Percentiles rank a stretch among this genome's conserved stretches.
Evolutionary conservation across 2,329 filamentous ascomycete genomes (phyloP).

Genomic region (Myriosclerotinia scirpicola): DNA sequence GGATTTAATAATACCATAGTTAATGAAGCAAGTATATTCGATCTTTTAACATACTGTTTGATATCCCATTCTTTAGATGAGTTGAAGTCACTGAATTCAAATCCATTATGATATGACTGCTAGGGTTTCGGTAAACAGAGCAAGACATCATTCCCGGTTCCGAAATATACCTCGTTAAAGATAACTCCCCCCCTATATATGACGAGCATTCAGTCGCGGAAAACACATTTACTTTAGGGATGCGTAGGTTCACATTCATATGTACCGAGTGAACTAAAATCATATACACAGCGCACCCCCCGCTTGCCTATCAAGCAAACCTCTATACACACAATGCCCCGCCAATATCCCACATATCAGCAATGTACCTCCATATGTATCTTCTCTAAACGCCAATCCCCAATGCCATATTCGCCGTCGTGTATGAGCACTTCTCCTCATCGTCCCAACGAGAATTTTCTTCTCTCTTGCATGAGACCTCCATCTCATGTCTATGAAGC

Average conservation of each 20-base stretch:
- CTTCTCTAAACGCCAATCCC: slow-evolving; percentile 11
- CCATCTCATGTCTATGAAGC: background rate
- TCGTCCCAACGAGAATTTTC: background rate
- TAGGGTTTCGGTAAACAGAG: background rate
- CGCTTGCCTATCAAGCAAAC: slow-evolving; percentile 1
- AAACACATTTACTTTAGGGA: background rate
- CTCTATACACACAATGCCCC: background rate
- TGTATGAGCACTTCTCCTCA: too few relatives aligned
- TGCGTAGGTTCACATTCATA: slow-evolving; percentile 4
- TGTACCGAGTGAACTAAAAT: background rate
- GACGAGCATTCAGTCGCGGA: background rate
- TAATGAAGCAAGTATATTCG: slow-evolving; percentile 1
- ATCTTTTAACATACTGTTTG: background rate
- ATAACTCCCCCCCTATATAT: background rate
- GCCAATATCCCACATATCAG: background rate
- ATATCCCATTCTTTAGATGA: background rate
- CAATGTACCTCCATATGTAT: background rate
- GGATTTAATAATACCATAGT: background rate
- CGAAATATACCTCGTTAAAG: too few relatives aligned
- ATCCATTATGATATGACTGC: background rate
- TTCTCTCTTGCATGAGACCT: background rate
- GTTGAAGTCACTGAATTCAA: background rate
- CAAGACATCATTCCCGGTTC: background rate
- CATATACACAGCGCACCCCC: slow-evolving; percentile 3
- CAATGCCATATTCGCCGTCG: slow-evolving; percentile 3